phyloP scores from a whole-genome alignment of 768 basidiomycete species.

The Lentinula detonsa region DNA sequence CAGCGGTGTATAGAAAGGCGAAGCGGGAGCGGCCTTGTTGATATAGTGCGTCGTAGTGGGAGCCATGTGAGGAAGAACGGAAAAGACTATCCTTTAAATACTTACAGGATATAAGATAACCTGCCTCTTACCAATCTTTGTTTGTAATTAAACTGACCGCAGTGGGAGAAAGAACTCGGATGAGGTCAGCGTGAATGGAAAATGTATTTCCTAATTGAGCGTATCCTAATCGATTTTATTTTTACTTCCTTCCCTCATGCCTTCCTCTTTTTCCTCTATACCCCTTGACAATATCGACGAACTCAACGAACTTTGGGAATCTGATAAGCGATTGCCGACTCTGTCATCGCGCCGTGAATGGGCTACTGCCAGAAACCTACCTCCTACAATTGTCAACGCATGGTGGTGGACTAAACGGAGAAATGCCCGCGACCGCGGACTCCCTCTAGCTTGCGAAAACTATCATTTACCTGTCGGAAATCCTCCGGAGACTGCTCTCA shows the following conservation, averaged over 20 bases:
- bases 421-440: not conserved
- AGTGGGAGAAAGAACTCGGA: not conserved
- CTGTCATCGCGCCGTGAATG: not conserved
- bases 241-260: not conserved
- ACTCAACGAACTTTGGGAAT: slow-evolving; percentile 6
- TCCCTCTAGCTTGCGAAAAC: not conserved
- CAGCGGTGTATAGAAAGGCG: slow-evolving; percentile 37
- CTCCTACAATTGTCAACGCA: not conserved
- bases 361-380: slow-evolving; percentile 3
- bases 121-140: not conserved
- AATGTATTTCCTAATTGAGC: not conserved
- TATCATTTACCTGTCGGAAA: not conserved
- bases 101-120: not conserved
- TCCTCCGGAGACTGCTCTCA: not conserved
- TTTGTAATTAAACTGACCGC: not conserved
- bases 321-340: slow-evolving; percentile 2
- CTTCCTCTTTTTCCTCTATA: not conserved
- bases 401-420: slow-evolving; percentile 2
- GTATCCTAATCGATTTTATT: not conserved
- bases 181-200: not conserved
- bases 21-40: slow-evolving; percentile 20
- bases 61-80: not conserved
- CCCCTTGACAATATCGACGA: slow-evolving; percentile 3
- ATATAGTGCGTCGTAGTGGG: not conserved
- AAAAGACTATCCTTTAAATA: not conserved